Evolutionary conservation across 164 flowering plant species (phyloP).

Genomic region (Aristolochia californica): DNA sequence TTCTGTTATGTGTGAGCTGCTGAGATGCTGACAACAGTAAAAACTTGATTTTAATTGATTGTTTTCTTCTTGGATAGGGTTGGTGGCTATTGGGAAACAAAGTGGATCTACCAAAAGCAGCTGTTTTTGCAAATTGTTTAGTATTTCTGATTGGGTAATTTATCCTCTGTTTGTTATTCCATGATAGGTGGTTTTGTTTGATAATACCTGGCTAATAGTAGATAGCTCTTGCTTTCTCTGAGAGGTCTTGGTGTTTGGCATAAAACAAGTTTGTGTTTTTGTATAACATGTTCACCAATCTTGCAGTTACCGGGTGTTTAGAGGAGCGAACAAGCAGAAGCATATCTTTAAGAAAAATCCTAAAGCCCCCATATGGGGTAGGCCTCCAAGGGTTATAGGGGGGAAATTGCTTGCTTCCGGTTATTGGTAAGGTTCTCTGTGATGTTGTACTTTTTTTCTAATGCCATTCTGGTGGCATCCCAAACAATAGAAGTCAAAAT

Average conservation of each 20-base stretch:
- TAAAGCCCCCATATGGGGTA: conserved; percentile 78
- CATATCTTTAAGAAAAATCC: conserved; percentile 85
- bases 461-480: background rate
- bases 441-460: background rate
- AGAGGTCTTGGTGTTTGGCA: background rate
- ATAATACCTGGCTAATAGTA: background rate
- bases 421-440: conserved; percentile 56
- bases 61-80: conserved; percentile 37
- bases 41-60: too few relatives aligned
- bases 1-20: too few relatives aligned
- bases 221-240: background rate
- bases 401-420: conserved; percentile 97
- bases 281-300: background rate
- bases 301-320: conserved; percentile 64
- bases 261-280: background rate
- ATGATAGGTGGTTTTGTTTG: background rate
- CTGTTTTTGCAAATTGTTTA: conserved; percentile 58
- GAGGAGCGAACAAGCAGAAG: conserved; percentile 96
- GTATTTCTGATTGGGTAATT: conserved; percentile 72
- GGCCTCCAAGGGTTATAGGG: conserved; percentile 77
- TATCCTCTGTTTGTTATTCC: background rate
- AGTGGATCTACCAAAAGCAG: conserved; percentile 67
- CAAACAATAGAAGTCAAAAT: too few relatives aligned
- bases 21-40: too few relatives aligned
- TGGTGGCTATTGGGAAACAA: conserved; percentile 91